These are phyloP conservation scores for Viola pubescens DNA, from an alignment of 441 rosid genomes.

Conservation along the genomic window DNA sequence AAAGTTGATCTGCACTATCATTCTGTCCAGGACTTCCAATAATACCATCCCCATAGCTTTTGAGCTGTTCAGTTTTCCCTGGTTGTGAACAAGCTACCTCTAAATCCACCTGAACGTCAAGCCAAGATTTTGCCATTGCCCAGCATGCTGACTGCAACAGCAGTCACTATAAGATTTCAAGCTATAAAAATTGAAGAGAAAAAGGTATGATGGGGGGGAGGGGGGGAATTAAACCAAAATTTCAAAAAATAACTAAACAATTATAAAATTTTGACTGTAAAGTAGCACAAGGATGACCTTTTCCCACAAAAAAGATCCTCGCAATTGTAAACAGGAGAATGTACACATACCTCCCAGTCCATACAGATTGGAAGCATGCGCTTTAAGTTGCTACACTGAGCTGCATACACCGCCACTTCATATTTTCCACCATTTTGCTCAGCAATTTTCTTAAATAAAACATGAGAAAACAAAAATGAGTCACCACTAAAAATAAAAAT, in stretches of 20 bases:
- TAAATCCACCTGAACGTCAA: slow-evolving; percentile 89
- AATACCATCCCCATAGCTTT: slow-evolving; percentile 43
- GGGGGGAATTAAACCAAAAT: background rate
- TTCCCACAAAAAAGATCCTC: background rate
- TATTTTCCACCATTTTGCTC: slow-evolving; percentile 80
- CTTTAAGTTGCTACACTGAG: slow-evolving; percentile 82
- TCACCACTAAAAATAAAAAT: slow-evolving; percentile 12
- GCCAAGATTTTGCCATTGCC: slow-evolving; percentile 99
- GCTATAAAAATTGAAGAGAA: background rate
- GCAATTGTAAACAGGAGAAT: slow-evolving; percentile 4
- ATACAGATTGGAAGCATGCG: slow-evolving; percentile 83
- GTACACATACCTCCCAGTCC: slow-evolving; percentile 84
- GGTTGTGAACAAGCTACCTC: slow-evolving; percentile 68
- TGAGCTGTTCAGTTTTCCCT: slow-evolving; percentile 58
- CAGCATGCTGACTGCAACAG: slow-evolving; percentile 91
- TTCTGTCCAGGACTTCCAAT: slow-evolving; percentile 60
- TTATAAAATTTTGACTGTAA: background rate
- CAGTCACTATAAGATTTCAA: slow-evolving; percentile 10
- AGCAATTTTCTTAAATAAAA: slow-evolving; percentile 59
- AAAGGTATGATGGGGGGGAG: background rate
- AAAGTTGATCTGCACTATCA: slow-evolving; percentile 37
- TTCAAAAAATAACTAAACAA: background rate
- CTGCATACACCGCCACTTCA: slow-evolving; percentile 87
- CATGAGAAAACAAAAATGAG: slow-evolving; percentile 2
- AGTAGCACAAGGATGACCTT: background rate